Evolutionary conservation across 768 basidiomycete genomes (phyloP).

Genomic region (Psilocybe cyanescens): DNA sequence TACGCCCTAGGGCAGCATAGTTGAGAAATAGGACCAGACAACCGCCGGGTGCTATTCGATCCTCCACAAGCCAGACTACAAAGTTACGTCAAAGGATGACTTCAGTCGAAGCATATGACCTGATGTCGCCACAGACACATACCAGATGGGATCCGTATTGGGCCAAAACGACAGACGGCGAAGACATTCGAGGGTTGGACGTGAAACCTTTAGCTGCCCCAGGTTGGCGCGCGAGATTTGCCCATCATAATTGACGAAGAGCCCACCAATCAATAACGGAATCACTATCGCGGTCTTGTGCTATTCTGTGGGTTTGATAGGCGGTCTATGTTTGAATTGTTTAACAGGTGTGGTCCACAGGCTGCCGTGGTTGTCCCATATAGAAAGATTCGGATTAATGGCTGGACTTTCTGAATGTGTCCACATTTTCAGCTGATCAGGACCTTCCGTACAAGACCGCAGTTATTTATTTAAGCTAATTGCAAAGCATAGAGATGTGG

Average conservation of each 20-base stretch:
- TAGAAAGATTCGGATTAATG: constrained; percentile 5
- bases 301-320: not conserved
- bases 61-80: not conserved
- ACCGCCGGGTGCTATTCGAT: not conserved
- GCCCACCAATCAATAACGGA: not conserved
- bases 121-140: not conserved
- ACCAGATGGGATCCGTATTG: not conserved
- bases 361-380: not conserved
- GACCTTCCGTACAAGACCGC: not conserved
- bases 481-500: not conserved
- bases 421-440: not conserved
- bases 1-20: not conserved
- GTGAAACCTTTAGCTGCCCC: not conserved
- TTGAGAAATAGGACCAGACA: not conserved
- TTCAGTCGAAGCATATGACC: not conserved
- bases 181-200: not conserved
- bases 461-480: not conserved
- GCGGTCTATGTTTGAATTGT: not conserved
- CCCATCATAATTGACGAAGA: not conserved
- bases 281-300: not conserved
- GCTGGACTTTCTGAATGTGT: not conserved
- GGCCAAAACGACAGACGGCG: not conserved
- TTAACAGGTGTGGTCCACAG: not conserved
- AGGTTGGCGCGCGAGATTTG: not conserved
- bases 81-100: not conserved